Percentiles rank a stretch among this genome's conserved stretches.
Conservation (phyloP, 306 rosid species). For the Vicia sativa region DNA sequence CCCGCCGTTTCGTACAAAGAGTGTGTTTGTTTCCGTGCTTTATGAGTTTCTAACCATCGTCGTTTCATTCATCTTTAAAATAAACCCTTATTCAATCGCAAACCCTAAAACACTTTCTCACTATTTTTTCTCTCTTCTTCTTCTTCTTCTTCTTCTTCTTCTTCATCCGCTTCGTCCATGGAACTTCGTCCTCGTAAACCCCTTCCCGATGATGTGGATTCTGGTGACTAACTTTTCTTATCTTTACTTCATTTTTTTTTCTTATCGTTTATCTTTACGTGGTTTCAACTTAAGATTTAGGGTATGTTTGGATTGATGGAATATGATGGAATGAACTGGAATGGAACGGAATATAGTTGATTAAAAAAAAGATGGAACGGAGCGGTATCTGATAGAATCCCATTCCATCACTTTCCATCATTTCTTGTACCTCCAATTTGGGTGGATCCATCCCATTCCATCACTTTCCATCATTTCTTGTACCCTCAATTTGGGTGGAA, state of each 20-base stretch:
- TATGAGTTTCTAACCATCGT: neutral
- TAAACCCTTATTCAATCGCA: conserved; percentile 13
- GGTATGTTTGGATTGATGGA: no score
- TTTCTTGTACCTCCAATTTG: no score
- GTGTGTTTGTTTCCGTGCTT: neutral
- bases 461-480: no score
- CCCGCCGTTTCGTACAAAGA: conserved; percentile 49
- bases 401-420: no score
- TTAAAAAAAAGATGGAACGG: no score
- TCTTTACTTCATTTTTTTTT: neutral
- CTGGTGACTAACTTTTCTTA: conserved; percentile 42
- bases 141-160: neutral
- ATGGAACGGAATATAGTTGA: no score
- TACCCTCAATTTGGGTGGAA: no score
- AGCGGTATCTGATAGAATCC: no score
- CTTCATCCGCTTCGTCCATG: conserved; percentile 37
- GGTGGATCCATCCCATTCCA: no score
- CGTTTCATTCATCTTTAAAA: neutral
- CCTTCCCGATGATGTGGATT: conserved; percentile 3
- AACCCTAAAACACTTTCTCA: conserved; percentile 33
- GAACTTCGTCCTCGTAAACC: conserved; percentile 59
- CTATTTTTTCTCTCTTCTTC: neutral
- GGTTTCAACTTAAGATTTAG: no score
- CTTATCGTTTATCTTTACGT: neutral
- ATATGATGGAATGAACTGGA: no score